These are phyloP conservation scores for Tetragonia tetragonoides DNA, from an alignment of 148 eudicot species.

Conservation along the genomic window DNA sequence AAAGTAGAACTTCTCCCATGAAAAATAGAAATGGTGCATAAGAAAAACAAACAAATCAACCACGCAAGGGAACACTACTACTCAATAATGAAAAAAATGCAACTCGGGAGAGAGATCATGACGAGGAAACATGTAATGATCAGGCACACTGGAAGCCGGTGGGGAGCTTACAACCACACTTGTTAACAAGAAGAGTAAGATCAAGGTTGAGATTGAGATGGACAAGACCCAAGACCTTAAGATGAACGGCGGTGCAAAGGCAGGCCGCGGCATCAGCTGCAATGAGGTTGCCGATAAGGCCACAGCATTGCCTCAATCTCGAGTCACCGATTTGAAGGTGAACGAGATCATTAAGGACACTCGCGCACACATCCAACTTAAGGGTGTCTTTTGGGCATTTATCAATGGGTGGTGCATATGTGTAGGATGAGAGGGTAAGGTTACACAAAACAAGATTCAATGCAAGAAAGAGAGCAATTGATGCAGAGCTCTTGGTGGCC, in stretches of 20 bases:
- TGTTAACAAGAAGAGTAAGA: slow-evolving; percentile 55
- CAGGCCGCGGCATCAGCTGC: slow-evolving; percentile 70
- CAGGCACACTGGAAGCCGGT: slow-evolving; percentile 43
- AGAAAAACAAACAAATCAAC: too few species aligned
- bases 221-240: slow-evolving; percentile 43
- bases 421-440: too few species aligned
- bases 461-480: slow-evolving; percentile 39
- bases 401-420: too few species aligned
- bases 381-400: slow-evolving; percentile 63
- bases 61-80: too few species aligned
- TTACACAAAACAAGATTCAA: too few species aligned
- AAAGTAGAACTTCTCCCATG: too few species aligned
- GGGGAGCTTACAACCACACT: slow-evolving; percentile 46
- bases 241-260: slow-evolving; percentile 65
- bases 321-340: slow-evolving; percentile 37
- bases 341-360: slow-evolving; percentile 37
- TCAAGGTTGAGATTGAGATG: slow-evolving; percentile 54
- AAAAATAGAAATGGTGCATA: too few species aligned
- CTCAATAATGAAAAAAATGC: too few species aligned
- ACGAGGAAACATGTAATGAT: too few species aligned
- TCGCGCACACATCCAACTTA: slow-evolving; percentile 54
- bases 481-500: slow-evolving; percentile 19
- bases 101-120: too few species aligned
- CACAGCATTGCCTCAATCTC: slow-evolving; percentile 51
- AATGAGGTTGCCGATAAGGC: slow-evolving; percentile 43